A percentile compares a stretch with the other conserved stretches of the same genome.
Conservation (phyloP, 352 stramenopile genomes). For the Globisporangium nagaii region DNA sequence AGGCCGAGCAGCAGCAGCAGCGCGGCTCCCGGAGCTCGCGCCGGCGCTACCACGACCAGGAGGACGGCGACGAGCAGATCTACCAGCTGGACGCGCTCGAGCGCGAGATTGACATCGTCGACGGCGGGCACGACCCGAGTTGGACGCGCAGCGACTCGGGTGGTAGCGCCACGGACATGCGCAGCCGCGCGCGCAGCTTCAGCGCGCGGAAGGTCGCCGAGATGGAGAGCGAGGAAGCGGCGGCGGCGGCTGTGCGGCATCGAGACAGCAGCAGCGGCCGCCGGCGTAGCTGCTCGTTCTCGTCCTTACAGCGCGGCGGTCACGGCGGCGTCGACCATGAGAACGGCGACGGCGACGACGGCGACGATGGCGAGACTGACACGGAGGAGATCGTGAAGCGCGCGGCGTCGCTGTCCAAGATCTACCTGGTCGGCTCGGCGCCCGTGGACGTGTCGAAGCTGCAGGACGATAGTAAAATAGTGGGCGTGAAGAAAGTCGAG, state of each 20-base stretch:
- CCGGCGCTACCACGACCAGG: slow-evolving; percentile 6
- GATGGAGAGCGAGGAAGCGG: slow-evolving; percentile 22
- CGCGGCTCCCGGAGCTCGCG: not conserved
- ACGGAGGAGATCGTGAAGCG: slow-evolving; percentile 53
- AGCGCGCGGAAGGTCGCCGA: slow-evolving; percentile 30
- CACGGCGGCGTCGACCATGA: too few species aligned
- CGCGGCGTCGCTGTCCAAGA: slow-evolving; percentile 74
- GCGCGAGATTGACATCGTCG: slow-evolving; percentile 22
- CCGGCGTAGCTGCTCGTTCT: slow-evolving; percentile 67
- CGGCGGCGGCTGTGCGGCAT: not conserved
- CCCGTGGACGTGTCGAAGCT: slow-evolving; percentile 78
- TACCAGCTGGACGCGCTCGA: slow-evolving; percentile 14
- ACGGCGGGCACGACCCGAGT: slow-evolving; percentile 28
- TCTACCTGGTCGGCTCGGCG: slow-evolving; percentile 77
- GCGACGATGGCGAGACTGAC: slow-evolving; percentile 20
- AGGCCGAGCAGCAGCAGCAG: slow-evolving; percentile 1
- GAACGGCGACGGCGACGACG: slow-evolving; percentile 4
- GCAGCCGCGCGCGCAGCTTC: slow-evolving; percentile 39
- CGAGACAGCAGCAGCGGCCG: slow-evolving; percentile 14
- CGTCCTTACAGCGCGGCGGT: slow-evolving; percentile 21
- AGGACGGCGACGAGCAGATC: slow-evolving; percentile 4
- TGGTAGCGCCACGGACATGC: slow-evolving; percentile 12
- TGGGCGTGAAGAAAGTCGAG: slow-evolving; percentile 71
- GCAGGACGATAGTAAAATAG: slow-evolving; percentile 71
- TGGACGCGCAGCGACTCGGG: slow-evolving; percentile 19